phyloP scores from a whole-genome alignment of 2,329 filamentous ascomycete species.

The Colletotrichum euphorbiae region DNA sequence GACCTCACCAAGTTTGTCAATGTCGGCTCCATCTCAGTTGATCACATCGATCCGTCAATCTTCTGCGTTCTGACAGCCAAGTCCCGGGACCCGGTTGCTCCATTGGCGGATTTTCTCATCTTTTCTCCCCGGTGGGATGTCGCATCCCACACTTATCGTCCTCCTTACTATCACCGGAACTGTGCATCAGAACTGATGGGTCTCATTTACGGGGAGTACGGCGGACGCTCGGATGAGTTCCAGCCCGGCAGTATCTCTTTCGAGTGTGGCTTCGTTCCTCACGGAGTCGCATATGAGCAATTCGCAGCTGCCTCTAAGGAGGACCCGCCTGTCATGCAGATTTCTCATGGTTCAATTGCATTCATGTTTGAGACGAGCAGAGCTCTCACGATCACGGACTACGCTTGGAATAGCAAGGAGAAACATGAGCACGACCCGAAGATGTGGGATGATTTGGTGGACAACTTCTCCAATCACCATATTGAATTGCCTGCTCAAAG shows the following conservation, averaged over 20 bases:
- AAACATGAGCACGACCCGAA: slow-evolving; percentile 58
- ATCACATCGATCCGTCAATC: slow-evolving; percentile 75
- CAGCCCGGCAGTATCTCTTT: slow-evolving; percentile 59
- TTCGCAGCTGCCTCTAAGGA: slow-evolving; percentile 61
- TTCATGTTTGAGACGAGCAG: slow-evolving; percentile 65
- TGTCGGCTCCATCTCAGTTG: slow-evolving; percentile 67
- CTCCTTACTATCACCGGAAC: slow-evolving; percentile 75
- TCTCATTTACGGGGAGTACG: slow-evolving; percentile 54
- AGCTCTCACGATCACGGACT: slow-evolving; percentile 69
- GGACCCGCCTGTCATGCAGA: slow-evolving; percentile 56
- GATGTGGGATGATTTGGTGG: slow-evolving; percentile 66
- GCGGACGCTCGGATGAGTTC: slow-evolving; percentile 53
- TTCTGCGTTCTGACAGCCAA: slow-evolving; percentile 73
- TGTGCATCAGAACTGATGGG: slow-evolving; percentile 69
- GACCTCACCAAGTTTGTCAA: slow-evolving; percentile 68
- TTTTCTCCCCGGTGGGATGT: slow-evolving; percentile 76
- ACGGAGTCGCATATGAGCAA: slow-evolving; percentile 59
- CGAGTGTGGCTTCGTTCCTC: slow-evolving; percentile 57
- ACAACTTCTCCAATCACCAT: slow-evolving; percentile 57
- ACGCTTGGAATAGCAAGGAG: slow-evolving; percentile 57
- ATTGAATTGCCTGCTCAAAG: not conserved
- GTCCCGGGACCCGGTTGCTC: slow-evolving; percentile 63
- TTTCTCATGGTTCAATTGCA: slow-evolving; percentile 59
- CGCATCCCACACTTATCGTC: slow-evolving; percentile 70
- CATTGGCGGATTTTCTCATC: slow-evolving; percentile 73